Base-by-base conservation (phyloP, 2,329 filamentous ascomycete species). In the Colletotrichum tanaceti region DNA sequence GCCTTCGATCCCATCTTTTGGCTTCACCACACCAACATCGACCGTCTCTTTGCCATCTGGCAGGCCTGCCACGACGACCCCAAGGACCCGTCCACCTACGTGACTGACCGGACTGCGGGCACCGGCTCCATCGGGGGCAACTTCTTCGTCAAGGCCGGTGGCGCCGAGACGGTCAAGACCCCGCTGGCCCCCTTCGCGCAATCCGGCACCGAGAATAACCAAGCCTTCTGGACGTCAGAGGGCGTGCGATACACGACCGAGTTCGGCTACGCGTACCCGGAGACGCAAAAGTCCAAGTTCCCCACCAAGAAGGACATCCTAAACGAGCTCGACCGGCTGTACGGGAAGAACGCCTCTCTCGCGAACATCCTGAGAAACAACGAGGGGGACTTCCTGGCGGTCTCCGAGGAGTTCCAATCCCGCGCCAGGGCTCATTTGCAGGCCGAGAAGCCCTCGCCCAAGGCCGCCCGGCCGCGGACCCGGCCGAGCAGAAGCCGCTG, bases 1-100 rank as follows among this genome's bases (percentile, higher is more conserved):
- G 84, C 86, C 0, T 91, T 89, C 74, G 90, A 91, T 74, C 89
- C 89, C 0, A 77, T 88, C 10, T 91, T 90, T 76, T 89, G 84
- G 84, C 78, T 91, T n/a, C 62, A 68, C 32, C 58, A 66, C 58
- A 44, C 47, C 52, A 70, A 70, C 47, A 55, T 70, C 53, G 67
- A 70, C 63, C 67, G 67, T 10, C 41, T 70, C 2, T 63, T 67
- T 28, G 63, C 67, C 24, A 70, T 70, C 47, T 70, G 67, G 67
- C 67, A 70, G 43, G 67, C 58, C 10, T 38, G 65, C 32, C 57
- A 70, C 47, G 67, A 70, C 53, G 49, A 68, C 10, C 65, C 62
- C 35, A 10, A 14, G 0, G 55, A 68, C 7, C 62, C 65, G 13
- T 57, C 63, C 6, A 68, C 65, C 20, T 68, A 65, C 20, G 65